Conservation (phyloP, 1,284 basidiomycete species). For the Fomitopsis palustris region DNA sequence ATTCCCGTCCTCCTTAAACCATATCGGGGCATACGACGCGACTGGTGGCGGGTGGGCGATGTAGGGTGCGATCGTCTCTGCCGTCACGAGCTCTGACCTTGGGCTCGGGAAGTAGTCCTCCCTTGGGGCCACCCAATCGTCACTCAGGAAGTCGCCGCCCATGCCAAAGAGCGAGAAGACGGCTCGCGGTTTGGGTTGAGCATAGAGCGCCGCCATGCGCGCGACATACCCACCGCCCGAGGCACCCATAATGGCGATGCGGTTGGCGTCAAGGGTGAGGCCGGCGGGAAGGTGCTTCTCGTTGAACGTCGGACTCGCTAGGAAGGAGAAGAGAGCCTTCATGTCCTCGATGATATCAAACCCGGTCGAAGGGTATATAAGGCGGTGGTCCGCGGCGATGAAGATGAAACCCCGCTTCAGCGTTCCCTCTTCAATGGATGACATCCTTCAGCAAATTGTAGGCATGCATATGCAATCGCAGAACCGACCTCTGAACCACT, state of each 20-base stretch:
- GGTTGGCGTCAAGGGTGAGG: neutral
- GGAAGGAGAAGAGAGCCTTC: neutral
- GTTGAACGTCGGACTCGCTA: neutral
- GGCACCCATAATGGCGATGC: neutral
- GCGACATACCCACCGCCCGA: neutral
- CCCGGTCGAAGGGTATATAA: neutral
- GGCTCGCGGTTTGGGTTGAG: neutral
- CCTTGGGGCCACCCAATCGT: neutral
- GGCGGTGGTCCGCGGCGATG: neutral
- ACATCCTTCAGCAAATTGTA: neutral
- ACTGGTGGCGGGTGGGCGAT: neutral
- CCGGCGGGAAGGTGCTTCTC: neutral
- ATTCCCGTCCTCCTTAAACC: neutral
- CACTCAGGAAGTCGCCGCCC: neutral
- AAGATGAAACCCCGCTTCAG: neutral
- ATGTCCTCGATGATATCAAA: constrained; percentile 1
- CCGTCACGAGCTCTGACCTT: neutral
- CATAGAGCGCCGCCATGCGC: neutral
- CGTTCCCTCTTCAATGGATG: neutral
- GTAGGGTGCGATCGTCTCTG: neutral
- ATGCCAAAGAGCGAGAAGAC: neutral
- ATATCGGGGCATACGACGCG: too few relatives aligned
- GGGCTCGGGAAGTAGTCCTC: neutral
- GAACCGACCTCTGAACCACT: neutral
- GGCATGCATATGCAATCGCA: neutral